Percentiles rank a stretch among this genome's conserved stretches.
phyloP scores from a whole-genome alignment of 768 basidiomycete genomes.

The Leccinum olivaceopallidum region DNA sequence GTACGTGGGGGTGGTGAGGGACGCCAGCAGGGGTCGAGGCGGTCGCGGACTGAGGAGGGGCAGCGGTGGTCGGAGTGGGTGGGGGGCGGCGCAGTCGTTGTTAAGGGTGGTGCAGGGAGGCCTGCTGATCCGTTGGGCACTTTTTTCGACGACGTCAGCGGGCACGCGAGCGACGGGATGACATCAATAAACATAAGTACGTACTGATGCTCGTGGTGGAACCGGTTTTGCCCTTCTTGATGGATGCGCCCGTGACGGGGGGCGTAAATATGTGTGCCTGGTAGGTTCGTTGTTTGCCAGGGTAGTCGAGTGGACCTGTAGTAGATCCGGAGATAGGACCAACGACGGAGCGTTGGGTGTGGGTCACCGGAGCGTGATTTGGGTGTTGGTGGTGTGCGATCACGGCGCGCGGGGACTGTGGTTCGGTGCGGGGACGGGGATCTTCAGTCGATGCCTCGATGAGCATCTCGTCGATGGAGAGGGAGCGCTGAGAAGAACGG shows the following conservation, averaged over 20 bases:
- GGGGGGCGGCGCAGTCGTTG: conserved; percentile 15
- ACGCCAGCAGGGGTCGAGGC: conserved; percentile 1
- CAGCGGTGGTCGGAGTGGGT: conserved; percentile 14
- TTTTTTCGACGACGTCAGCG: conserved; percentile 12
- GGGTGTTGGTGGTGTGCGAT: conserved; percentile 35
- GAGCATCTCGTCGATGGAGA: conserved; percentile 49
- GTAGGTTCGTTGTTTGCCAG: conserved; percentile 44
- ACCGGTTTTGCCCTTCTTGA: conserved; percentile 58
- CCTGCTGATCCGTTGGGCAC: conserved; percentile 23
- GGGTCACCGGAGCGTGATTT: conserved; percentile 16
- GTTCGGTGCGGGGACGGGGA: conserved; percentile 33
- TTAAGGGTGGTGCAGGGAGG: conserved; percentile 20
- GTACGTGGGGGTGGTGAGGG: conserved; percentile 11
- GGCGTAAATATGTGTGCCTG: conserved; percentile 75
- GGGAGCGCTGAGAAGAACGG: conserved; percentile 36
- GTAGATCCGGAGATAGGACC: conserved; percentile 20
- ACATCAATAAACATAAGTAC: conserved; percentile 3
- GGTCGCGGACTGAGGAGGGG: conserved; percentile 13
- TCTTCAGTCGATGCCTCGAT: conserved; percentile 45
- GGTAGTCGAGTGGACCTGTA: conserved; percentile 27
- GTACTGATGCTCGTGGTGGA: conserved; percentile 22
- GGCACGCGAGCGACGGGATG: conserved; percentile 7
- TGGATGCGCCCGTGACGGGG: conserved; percentile 69
- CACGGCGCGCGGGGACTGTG: conserved; percentile 31
- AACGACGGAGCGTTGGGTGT: conserved; percentile 24